Percentiles rank a stretch among this genome's conserved stretches.
Conservation (phyloP, 2,329 filamentous ascomycete genomes). For the Ascochyta koolunga region DNA sequence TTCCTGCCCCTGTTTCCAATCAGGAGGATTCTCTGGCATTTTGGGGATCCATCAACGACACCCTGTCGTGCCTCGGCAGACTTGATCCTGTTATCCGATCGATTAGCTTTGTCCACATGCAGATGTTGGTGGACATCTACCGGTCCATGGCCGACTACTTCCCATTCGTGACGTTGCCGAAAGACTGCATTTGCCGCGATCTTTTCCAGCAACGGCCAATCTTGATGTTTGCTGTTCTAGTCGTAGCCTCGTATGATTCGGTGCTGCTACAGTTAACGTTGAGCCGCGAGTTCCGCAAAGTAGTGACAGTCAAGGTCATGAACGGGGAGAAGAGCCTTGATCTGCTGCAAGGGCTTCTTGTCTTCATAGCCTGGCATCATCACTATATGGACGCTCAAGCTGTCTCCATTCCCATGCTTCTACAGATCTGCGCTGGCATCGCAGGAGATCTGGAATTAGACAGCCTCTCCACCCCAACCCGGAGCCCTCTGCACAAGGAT, state of each 20-base stretch:
- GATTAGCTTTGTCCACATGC: conserved; percentile 45
- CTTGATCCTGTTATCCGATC: conserved; percentile 43
- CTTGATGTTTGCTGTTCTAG: conserved; percentile 43
- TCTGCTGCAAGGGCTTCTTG: conserved; percentile 39
- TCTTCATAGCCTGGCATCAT: conserved; percentile 48
- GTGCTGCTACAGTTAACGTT: conserved; percentile 35
- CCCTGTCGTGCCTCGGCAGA: conserved; percentile 36
- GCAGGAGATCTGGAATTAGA: conserved; percentile 41
- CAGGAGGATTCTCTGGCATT: conserved; percentile 37
- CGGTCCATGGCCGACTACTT: conserved; percentile 43
- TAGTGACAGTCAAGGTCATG: conserved; percentile 44
- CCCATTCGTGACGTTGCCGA: conserved; percentile 42
- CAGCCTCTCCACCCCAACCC: conserved; percentile 24
- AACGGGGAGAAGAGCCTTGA: conserved; percentile 45
- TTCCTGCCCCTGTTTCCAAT: conserved; percentile 32
- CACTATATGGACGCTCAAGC: conserved; percentile 46
- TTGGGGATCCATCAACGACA: conserved; percentile 44
- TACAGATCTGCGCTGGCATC: conserved; percentile 43
- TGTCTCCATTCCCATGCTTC: conserved; percentile 41
- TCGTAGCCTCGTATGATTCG: conserved; percentile 42
- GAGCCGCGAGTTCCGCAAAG: conserved; percentile 46
- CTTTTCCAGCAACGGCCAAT: conserved; percentile 41
- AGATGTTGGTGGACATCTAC: conserved; percentile 41
- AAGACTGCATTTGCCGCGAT: conserved; percentile 34
- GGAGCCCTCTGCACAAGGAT: conserved; percentile 29